A percentile compares a stretch with the other conserved stretches of the same genome.
Evolutionary conservation across 2,329 filamentous ascomycete species (phyloP).

Genomic region (Aureobasidium lini): DNA sequence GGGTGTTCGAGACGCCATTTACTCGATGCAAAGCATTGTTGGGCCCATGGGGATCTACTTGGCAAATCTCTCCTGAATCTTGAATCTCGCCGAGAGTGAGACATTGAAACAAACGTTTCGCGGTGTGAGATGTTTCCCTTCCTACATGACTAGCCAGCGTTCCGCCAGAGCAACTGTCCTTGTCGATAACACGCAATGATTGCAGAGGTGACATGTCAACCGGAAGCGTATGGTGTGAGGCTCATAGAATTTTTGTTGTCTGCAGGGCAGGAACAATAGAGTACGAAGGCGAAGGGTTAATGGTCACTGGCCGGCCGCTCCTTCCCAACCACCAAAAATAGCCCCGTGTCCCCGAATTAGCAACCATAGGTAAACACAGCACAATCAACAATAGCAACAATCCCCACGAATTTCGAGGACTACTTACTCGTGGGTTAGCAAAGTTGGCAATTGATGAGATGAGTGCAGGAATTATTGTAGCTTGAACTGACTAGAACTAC

Average conservation of each 20-base stretch:
- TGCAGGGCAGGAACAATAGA: not conserved
- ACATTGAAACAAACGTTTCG: not conserved
- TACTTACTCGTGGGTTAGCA: not conserved
- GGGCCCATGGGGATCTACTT: not conserved
- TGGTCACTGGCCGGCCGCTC: not conserved
- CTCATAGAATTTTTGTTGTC: not conserved
- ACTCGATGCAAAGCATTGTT: not conserved
- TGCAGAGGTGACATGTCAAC: not conserved
- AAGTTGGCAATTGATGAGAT: not conserved
- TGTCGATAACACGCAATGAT: not conserved
- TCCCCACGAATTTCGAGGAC: not conserved
- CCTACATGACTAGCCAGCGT: not conserved
- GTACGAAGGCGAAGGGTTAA: too few relatives aligned
- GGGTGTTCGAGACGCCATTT: not conserved
- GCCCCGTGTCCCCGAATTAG: slow-evolving; percentile 3
- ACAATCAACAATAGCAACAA: not conserved
- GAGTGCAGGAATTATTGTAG: not conserved
- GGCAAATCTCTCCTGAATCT: slow-evolving; percentile 5
- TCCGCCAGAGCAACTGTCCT: not conserved
- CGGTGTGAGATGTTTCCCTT: not conserved
- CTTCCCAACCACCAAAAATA: slow-evolving; percentile 5
- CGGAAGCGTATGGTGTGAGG: not conserved
- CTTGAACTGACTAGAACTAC: not conserved
- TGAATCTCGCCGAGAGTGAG: not conserved
- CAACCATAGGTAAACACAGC: not conserved